phyloP scores from a whole-genome alignment of 352 stramenopile genomes.

The Globisporangium lucens region DNA sequence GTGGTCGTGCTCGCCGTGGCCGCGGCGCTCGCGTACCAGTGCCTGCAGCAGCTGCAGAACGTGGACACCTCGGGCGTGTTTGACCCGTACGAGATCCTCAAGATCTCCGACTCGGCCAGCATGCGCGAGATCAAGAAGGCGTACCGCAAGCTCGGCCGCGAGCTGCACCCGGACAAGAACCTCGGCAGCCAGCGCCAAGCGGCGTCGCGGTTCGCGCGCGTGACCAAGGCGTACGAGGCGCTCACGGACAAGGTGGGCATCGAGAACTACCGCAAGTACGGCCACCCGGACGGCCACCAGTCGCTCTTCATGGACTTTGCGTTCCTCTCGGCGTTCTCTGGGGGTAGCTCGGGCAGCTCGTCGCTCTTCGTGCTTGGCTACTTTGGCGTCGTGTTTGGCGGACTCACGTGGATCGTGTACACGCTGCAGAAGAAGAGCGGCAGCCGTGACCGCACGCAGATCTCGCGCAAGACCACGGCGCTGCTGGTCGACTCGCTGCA shows the following conservation, averaged over 20 bases:
- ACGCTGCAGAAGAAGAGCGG: conserved; percentile 52
- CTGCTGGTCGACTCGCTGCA: conserved; percentile 49
- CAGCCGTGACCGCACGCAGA: conserved; percentile 55
- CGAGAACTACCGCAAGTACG: conserved; percentile 77
- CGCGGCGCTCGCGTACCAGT: conserved; percentile 38
- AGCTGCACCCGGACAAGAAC: conserved; percentile 86
- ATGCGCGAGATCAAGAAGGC: conserved; percentile 70
- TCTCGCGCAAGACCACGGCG: conserved; percentile 44
- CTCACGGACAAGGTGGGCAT: conserved; percentile 71
- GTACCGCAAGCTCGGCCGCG: conserved; percentile 58
- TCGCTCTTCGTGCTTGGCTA: conserved; percentile 71
- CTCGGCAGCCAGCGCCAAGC: conserved; percentile 39
- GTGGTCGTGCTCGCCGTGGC: conserved; percentile 51
- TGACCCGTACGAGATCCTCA: conserved; percentile 85
- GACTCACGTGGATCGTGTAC: conserved; percentile 60
- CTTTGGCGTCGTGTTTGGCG: conserved; percentile 61
- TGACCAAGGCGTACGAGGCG: conserved; percentile 86
- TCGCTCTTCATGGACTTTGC: conserved; percentile 74
- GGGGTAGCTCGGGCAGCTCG: conserved; percentile 32
- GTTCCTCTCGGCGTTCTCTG: conserved; percentile 54
- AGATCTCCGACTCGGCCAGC: conserved; percentile 52
- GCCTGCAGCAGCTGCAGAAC: conserved; percentile 57
- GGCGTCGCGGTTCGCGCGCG: conserved; percentile 49
- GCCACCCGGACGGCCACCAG: conserved; percentile 75
- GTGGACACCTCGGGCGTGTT: conserved; percentile 78